Conservation (phyloP, 2,329 filamentous ascomycete species). For the Fusarium albidum region DNA sequence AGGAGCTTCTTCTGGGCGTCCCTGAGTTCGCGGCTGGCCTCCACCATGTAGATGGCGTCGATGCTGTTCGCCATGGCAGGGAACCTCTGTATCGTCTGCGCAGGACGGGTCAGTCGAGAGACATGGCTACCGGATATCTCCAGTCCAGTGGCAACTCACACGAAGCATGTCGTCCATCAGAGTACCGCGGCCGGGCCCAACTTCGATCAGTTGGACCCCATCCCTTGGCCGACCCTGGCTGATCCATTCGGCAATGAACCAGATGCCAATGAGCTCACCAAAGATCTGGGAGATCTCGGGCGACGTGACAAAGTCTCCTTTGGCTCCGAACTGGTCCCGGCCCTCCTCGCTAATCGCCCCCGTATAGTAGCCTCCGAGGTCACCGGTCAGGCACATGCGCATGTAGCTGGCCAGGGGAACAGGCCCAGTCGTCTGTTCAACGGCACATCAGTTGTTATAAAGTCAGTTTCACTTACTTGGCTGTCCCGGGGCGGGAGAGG, state of each 20-base stretch:
- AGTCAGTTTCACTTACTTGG: too few relatives aligned
- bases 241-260: constrained; percentile 97
- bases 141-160: constrained; percentile 59
- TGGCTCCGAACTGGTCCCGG: constrained; percentile 88
- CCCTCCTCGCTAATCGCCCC: constrained; percentile 71
- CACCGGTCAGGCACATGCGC: constrained; percentile 96
- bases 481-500: too few relatives aligned
- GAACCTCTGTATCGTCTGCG: constrained; percentile 85
- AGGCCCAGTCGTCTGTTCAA: constrained; percentile 76
- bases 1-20: constrained; percentile 81
- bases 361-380: constrained; percentile 93
- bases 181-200: constrained; percentile 92
- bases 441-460: too few relatives aligned
- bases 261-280: constrained; percentile 91
- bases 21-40: constrained; percentile 85
- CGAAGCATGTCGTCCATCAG: constrained; percentile 96
- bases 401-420: constrained; percentile 94
- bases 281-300: constrained; percentile 98
- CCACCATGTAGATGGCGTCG: constrained; percentile 91
- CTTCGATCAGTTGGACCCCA: constrained; percentile 89
- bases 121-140: too few relatives aligned
- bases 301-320: constrained; percentile 95
- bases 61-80: constrained; percentile 78
- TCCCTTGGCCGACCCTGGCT: constrained; percentile 78
- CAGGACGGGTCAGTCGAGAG: not conserved